Base-by-base conservation (phyloP, 805 yeast genomes). In the Candida maesae region DNA sequence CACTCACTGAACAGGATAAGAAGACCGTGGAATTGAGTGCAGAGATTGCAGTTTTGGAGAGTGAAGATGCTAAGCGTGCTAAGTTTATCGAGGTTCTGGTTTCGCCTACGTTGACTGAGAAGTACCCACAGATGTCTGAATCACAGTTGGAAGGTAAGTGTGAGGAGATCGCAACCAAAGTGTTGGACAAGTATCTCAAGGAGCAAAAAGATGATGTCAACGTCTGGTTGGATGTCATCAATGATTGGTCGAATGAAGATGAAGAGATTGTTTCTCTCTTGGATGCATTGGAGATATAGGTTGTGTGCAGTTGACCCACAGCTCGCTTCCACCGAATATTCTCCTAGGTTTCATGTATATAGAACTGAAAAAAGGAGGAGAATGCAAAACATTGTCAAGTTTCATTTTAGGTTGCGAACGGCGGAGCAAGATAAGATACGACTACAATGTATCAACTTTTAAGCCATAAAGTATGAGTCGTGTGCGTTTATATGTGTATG, bases 201-300 rank as follows among this genome's bases (percentile, higher is more conserved):
- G 17, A 23, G 19, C 13, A 35, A 2, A 23, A 35, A 2, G 26
- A 33, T 6, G 40, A 44, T 3, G 52, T n/a, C n/a, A n/a, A 46
- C 13, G 11, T 39, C 4, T 50, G 52, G 46, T 27, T 47, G 10
- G 49, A 45, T 16, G 35, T 50, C 31, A 49, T 51, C 12, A 39
- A 42, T 19, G 52, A 45, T 29, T 47, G 50, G 50, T 26, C 37
- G 4, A 42, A 44, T 33, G 34, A 35, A 13, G 46, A 47, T 13
- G 43, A 23, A 20, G 39, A 32, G 21, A 26, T 47, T 7, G n/a
- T 21, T 6, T 27, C 16, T n/a, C 29, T 42, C 36, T 25, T 47
- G 39, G 35, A 35, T 10, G 36, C 42, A 33, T 19, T 41, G 27
- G 21, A 35, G 36, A 11, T 41, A 35, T n/a, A n/a, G n/a, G n/a